phyloP scores from a whole-genome alignment of 345 rosid genomes.

The Hibiscus syriacus region DNA sequence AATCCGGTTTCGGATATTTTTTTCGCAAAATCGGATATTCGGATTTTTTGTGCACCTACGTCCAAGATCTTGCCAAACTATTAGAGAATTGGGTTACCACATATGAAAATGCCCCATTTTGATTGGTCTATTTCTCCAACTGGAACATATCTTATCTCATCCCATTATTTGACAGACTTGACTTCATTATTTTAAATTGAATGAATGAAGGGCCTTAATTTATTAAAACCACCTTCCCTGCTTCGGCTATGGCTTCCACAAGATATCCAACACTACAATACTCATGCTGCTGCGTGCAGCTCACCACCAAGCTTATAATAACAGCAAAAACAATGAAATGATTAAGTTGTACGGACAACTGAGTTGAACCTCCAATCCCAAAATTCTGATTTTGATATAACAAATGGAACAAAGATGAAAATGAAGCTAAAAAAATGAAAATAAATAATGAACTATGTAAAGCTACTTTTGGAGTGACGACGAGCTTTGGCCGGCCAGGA shows the following conservation, averaged over 20 bases:
- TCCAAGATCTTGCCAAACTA: slow-evolving; percentile 18
- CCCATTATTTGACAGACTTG: slow-evolving; percentile 31
- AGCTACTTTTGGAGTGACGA: not conserved
- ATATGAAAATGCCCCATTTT: not conserved
- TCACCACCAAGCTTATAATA: not conserved
- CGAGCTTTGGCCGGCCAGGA: too few species aligned
- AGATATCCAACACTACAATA: too few species aligned
- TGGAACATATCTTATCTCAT: slow-evolving; percentile 5
- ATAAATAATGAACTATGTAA: not conserved
- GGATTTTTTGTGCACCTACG: too few species aligned
- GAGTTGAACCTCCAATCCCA: too few species aligned
- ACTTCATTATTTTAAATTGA: slow-evolving; percentile 10
- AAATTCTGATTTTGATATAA: not conserved
- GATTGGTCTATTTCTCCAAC: slow-evolving; percentile 35
- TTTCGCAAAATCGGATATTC: too few species aligned
- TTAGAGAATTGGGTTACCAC: slow-evolving; percentile 5
- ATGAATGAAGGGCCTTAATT: slow-evolving; percentile 32
- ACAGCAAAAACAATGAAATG: too few species aligned
- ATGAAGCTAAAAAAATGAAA: not conserved
- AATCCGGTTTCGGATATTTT: too few species aligned
- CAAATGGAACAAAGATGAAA: not conserved
- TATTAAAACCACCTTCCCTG: not conserved
- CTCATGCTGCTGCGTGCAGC: too few species aligned
- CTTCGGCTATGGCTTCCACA: not conserved
- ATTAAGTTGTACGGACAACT: too few species aligned